A percentile compares a stretch with the other conserved stretches of the same genome.
These are phyloP conservation scores for Cladosporium colombiae DNA, from an alignment of 2,329 filamentous ascomycete species.

Conservation along the genomic window DNA sequence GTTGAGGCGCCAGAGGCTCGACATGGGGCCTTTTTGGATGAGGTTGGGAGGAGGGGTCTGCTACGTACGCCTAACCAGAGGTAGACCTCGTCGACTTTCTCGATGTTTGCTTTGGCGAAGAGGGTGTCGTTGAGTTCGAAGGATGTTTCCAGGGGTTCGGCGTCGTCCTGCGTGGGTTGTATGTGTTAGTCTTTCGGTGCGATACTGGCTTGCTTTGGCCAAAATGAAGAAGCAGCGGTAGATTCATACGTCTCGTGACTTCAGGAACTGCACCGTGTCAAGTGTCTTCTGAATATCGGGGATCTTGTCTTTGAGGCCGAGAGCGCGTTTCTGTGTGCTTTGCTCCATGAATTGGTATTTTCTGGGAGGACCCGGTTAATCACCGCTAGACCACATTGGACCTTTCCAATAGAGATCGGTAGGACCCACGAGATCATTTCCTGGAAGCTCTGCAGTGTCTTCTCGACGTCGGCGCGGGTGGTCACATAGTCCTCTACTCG, in stretches of 20 bases:
- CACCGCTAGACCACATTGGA: background rate
- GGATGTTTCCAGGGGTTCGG: slow-evolving; percentile 79
- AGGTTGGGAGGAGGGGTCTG: background rate
- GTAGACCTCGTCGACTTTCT: slow-evolving; percentile 86
- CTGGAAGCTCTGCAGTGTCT: slow-evolving; percentile 79
- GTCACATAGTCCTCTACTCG: slow-evolving; percentile 86
- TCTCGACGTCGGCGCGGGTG: slow-evolving; percentile 75
- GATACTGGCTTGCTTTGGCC: background rate
- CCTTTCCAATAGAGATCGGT: background rate
- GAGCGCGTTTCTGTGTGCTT: slow-evolving; percentile 81
- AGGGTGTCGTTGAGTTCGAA: slow-evolving; percentile 97
- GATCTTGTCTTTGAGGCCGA: slow-evolving; percentile 87
- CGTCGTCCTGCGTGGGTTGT: slow-evolving; percentile 39
- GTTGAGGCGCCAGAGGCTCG: background rate
- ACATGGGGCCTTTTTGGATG: background rate
- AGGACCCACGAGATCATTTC: slow-evolving; percentile 82
- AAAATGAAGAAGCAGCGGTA: background rate
- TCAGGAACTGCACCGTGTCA: slow-evolving; percentile 84
- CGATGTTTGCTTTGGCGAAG: slow-evolving; percentile 82
- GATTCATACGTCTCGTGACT: slow-evolving; percentile 64
- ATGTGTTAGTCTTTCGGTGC: background rate
- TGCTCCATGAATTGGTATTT: slow-evolving; percentile 99
- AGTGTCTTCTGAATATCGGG: slow-evolving; percentile 96
- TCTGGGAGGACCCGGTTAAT: slow-evolving; percentile 49
- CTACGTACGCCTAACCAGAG: slow-evolving; percentile 84